These are phyloP conservation scores for Hapsidospora chrysogenum DNA, from an alignment of 495 filamentous ascomycete genomes.

Conservation along the genomic window DNA sequence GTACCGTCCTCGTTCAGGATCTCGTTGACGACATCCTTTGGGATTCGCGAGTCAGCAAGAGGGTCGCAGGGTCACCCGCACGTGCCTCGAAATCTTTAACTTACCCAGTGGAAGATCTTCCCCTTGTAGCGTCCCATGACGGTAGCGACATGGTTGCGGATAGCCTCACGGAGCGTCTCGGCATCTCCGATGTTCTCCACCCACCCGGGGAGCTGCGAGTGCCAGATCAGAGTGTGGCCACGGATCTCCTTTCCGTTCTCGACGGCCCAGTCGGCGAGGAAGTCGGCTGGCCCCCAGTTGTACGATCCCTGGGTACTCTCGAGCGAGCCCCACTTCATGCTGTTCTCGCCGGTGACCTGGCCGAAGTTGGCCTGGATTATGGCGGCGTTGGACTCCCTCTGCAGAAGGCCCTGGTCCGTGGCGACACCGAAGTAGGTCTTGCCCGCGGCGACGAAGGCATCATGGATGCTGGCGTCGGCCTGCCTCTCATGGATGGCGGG, in stretches of 20 bases:
- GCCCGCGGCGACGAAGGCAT: slow-evolving; percentile 39
- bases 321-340: slow-evolving; percentile 44
- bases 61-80: too few species aligned
- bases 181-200: slow-evolving; percentile 36
- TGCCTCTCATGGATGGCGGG: slow-evolving; percentile 20
- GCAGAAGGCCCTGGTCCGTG: slow-evolving; percentile 36
- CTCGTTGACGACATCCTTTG: slow-evolving; percentile 47
- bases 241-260: slow-evolving; percentile 39
- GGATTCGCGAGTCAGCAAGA: neutral
- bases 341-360: slow-evolving; percentile 49
- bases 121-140: slow-evolving; percentile 42
- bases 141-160: slow-evolving; percentile 42
- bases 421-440: slow-evolving; percentile 43
- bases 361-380: slow-evolving; percentile 45
- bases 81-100: slow-evolving; percentile 5
- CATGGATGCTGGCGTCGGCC: slow-evolving; percentile 30
- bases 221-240: slow-evolving; percentile 47
- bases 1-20: slow-evolving; percentile 48
- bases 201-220: slow-evolving; percentile 47
- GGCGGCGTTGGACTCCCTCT: slow-evolving; percentile 29
- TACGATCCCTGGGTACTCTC: slow-evolving; percentile 29
- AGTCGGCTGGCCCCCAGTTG: slow-evolving; percentile 34
- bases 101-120: slow-evolving; percentile 41
- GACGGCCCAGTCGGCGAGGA: slow-evolving; percentile 42
- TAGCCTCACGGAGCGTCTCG: slow-evolving; percentile 29